Conservation (phyloP, 164 flowering plant genomes). For the Berberis thunbergii region DNA sequence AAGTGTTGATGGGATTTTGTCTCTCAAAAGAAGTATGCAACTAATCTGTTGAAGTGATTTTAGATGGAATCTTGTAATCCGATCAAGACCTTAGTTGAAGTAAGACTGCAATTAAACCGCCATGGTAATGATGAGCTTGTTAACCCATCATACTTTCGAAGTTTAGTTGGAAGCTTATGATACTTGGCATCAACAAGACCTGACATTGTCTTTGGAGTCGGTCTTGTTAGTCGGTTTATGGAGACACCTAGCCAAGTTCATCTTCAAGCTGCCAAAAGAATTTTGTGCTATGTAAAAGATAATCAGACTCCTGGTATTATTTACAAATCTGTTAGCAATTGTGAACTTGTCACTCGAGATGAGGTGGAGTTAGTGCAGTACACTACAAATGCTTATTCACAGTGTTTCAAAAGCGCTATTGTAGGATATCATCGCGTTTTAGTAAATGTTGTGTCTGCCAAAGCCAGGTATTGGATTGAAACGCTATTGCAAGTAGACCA, state of each 20-base stretch:
- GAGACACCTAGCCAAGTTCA: neutral
- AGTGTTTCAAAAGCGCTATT: too few species aligned
- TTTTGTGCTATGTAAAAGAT: constrained; percentile 1
- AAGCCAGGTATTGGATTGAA: too few species aligned
- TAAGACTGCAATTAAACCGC: neutral
- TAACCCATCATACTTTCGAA: neutral
- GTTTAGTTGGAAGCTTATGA: constrained; percentile 6
- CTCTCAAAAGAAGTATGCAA: neutral
- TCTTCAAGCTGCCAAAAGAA: neutral
- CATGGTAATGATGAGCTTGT: neutral
- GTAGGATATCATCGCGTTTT: too few species aligned
- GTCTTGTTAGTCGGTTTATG: constrained; percentile 2
- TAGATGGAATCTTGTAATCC: neutral
- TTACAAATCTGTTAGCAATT: neutral
- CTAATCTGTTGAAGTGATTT: neutral
- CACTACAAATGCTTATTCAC: too few species aligned
- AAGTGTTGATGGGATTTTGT: neutral
- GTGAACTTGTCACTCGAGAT: neutral
- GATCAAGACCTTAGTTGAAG: neutral
- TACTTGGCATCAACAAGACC: constrained; percentile 6
- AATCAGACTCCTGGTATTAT: neutral
- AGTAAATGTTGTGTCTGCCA: too few species aligned
- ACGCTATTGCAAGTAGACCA: too few species aligned
- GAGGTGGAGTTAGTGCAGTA: too few species aligned
- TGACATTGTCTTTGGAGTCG: neutral